Evolutionary conservation across 169 alveolate genomes (phyloP), one percentile per base, ranked within the genome.

Genomic region (Amoebophrya sp.): DNA sequence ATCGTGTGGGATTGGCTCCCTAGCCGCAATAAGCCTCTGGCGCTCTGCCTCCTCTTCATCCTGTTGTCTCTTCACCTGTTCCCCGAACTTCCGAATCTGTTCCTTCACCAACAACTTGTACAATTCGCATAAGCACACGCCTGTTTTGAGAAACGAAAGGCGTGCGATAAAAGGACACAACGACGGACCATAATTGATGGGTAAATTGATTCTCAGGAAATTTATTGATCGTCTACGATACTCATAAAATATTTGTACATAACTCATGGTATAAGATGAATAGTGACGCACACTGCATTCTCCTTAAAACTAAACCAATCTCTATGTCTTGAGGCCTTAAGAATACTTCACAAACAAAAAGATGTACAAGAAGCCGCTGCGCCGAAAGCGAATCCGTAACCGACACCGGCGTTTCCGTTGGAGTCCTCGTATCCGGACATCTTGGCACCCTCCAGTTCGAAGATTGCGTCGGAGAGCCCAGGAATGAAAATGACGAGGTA

Each of bases 391-490:
- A 65, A 65, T 36, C 38, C 83, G 36, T 26, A 65, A 6, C 83
- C 83, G 26, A 65, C 83, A 36, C 83, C 83, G 2, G 36, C 26
- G 39, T 12, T 18, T 10, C 83, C 83, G 18, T 65, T 36, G 10
- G 26, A 26, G n/a, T 65, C 83, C 18, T 47, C 65, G 65, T 47
- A 47, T 12, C 29, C 18, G 29, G 65, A 47, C 65, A 92, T 92
- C 36, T 41, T 90, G 78, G 54, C 29, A 54, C 93, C 93, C 10
- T 90, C 83, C 18, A 92, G 93, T 10, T 90, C 93, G 89, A 92
- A 47, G 41, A 92, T 92, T 33, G 55, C 41, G 93, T 92, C 93
- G 38, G 91, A 83, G 77, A 92, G 77, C 33, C 89, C 89, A 2
- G 93, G 93, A 0, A 78, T 47, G 89, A 92, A 65, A 23, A 92